Base-by-base conservation (phyloP, 805 yeast genomes). In the Kazachstania taianensis region DNA sequence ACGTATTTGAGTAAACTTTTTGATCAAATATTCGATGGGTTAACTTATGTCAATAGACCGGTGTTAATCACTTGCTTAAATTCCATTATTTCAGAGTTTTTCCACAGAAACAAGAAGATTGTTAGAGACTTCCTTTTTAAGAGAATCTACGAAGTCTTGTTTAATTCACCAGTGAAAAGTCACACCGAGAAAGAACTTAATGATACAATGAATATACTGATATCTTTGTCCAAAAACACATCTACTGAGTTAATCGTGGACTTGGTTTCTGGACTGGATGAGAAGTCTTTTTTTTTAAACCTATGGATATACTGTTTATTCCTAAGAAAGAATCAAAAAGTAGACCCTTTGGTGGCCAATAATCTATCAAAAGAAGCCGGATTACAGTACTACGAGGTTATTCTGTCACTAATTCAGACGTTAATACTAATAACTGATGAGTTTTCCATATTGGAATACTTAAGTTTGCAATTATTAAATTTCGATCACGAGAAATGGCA, bases 1-100 rank as follows among this genome's bases (percentile, higher is more conserved):
- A 65, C 53, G 0, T 89, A 84, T 52, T 78, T 75, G 43, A 44
- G 60, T 1, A 63, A 56, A n/a, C 59, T 89, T 5, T 80, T 85
- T 5, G 39, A 41, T 4, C 96, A 89, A 52, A 55, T 80, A 6
- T 76, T 72, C 49, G 68, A 69, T 0, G 55, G 81, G 2, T 62
- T 85, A 24, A 66, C 72, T 4, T 59, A 67, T 41, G 67, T 78
- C 5, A 77, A 81, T 48, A 69, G 76, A 39, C 84, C 87, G 1
- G 57, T 72, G 2, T 62, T 78, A 43, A 60, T 71, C 3, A 71
- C 76, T 24, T 71, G 79, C 39, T 66, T 75, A 7, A 65, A 75
- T 8, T 73, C 71, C 40, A 60, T 80, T 9, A 44, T 82, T 1
- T 70, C 72, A 23, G 59, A 63, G 17, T 53, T 79, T 10, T 80